Conservation (phyloP, 2,329 filamentous ascomycete genomes). For the Pyrenophora tritici-repentis region DNA sequence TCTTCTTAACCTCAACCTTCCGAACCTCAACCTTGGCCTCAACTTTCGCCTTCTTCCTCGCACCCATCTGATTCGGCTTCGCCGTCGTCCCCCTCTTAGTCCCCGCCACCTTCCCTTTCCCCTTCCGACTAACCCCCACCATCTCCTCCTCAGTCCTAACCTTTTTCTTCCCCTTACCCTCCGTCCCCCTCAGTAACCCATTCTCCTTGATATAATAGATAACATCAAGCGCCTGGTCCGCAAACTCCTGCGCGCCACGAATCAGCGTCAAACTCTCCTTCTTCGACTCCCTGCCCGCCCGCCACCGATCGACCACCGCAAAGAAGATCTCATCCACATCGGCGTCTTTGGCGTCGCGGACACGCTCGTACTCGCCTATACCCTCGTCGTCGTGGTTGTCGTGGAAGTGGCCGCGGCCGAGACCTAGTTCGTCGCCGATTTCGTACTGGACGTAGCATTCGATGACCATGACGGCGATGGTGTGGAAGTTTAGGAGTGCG, state of each 20-base stretch:
- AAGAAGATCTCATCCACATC: constrained; percentile 43
- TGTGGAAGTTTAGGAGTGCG: constrained; percentile 43
- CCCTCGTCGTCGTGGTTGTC: constrained; percentile 2
- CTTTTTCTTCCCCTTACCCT: constrained; percentile 27
- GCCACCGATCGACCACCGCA: constrained; percentile 38
- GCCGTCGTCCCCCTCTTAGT: constrained; percentile 5
- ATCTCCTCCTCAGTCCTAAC: constrained; percentile 7
- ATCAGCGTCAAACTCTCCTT: constrained; percentile 26
- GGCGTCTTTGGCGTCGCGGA: constrained; percentile 15
- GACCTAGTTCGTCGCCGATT: constrained; percentile 29
- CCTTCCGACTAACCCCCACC: not conserved
- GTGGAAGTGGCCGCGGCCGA: constrained; percentile 16
- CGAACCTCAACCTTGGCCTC: constrained; percentile 2
- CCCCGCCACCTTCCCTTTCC: not conserved
- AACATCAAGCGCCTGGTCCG: constrained; percentile 38
- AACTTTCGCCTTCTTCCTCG: constrained; percentile 30
- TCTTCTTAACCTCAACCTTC: constrained; percentile 11
- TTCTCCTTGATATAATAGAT: constrained; percentile 39
- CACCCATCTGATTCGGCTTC: constrained; percentile 16
- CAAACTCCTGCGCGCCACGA: constrained; percentile 41
- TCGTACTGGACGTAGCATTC: constrained; percentile 34
- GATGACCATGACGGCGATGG: constrained; percentile 39
- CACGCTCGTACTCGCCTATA: constrained; percentile 7
- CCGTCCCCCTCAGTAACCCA: constrained; percentile 20
- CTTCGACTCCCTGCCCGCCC: constrained; percentile 24